Conservation (phyloP, 2,329 filamentous ascomycete genomes). For the Pseudocercospora fuligena region DNA sequence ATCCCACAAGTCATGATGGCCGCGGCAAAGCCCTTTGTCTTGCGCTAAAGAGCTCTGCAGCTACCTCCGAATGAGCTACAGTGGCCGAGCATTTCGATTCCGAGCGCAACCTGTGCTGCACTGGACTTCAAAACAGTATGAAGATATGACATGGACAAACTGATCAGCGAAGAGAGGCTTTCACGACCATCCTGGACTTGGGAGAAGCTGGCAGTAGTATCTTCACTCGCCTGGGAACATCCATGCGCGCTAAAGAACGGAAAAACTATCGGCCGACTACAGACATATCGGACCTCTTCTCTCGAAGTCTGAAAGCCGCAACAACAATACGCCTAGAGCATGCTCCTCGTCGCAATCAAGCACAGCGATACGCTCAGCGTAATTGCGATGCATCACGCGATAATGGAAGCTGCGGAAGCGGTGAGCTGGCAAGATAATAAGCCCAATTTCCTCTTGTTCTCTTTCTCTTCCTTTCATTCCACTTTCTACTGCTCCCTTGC, state of each 20-base stretch:
- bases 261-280: constrained; percentile 17
- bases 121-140: too few relatives aligned
- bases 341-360: constrained; percentile 30
- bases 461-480: constrained; percentile 25
- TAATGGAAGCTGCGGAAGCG: constrained; percentile 28
- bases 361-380: constrained; percentile 25
- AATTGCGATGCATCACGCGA: constrained; percentile 23
- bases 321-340: constrained; percentile 30
- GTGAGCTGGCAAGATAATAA: constrained; percentile 24
- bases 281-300: constrained; percentile 15
- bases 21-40: too few relatives aligned
- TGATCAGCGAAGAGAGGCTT: too few relatives aligned
- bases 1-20: too few relatives aligned
- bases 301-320: constrained; percentile 14
- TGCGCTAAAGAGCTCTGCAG: too few relatives aligned
- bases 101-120: too few relatives aligned
- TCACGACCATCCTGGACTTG: too few relatives aligned
- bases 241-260: not conserved
- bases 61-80: too few relatives aligned
- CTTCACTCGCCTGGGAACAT: not conserved
- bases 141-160: too few relatives aligned
- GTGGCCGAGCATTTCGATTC: too few relatives aligned
- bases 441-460: constrained; percentile 22
- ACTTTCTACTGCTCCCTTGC: constrained; percentile 13
- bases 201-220: too few relatives aligned